Conservation (phyloP, 768 basidiomycete species). For the Dentipellis fragilis region DNA sequence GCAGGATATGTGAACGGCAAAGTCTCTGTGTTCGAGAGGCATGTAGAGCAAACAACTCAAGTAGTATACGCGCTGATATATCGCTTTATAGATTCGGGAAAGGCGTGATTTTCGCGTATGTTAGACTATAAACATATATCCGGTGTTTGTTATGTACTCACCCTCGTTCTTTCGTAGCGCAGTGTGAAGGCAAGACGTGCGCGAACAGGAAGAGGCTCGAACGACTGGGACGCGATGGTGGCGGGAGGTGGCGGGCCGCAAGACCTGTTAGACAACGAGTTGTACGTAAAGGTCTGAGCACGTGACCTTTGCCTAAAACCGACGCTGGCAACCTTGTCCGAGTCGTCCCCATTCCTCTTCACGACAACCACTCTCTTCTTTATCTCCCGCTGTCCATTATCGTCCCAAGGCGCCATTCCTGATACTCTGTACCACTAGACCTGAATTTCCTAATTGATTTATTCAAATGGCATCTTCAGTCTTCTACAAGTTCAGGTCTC, state of each 20-base stretch:
- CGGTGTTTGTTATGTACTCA: too few species aligned
- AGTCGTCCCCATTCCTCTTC: background rate
- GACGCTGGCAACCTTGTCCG: background rate
- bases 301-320: background rate
- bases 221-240: too few species aligned
- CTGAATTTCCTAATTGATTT: constrained; percentile 14
- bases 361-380: background rate
- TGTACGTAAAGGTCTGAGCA: too few species aligned
- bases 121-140: too few species aligned
- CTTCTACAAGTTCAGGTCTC: constrained; percentile 96
- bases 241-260: too few species aligned
- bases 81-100: too few species aligned
- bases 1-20: background rate
- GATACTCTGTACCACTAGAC: constrained; percentile 3
- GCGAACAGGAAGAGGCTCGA: too few species aligned
- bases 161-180: too few species aligned
- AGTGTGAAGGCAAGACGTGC: too few species aligned
- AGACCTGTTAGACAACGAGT: too few species aligned
- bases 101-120: too few species aligned
- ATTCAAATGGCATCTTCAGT: constrained; percentile 78
- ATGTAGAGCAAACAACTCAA: background rate
- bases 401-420: background rate
- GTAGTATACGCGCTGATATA: too few species aligned
- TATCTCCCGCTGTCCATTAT: background rate
- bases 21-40: background rate